Percentiles rank a stretch among this genome's conserved stretches.
Conservation (phyloP, 805 yeast species). For the Vanderwaltozyma verrucispora region DNA sequence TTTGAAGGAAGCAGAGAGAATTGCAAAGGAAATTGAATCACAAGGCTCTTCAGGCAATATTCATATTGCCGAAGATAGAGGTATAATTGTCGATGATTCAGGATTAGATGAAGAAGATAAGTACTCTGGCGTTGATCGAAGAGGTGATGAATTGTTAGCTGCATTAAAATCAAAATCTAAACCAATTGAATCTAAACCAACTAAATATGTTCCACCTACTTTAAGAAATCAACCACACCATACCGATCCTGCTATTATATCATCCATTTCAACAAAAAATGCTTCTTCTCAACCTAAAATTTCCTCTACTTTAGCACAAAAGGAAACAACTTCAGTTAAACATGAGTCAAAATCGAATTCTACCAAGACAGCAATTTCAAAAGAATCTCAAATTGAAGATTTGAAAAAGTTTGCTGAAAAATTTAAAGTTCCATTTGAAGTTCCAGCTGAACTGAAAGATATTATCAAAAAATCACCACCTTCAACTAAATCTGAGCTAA, state of each 20-base stretch:
- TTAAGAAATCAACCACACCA: slow-evolving; percentile 27
- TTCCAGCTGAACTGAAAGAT: slow-evolving; percentile 35
- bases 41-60: slow-evolving; percentile 53
- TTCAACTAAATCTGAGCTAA: no score
- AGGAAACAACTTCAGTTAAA: not conserved
- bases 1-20: slow-evolving; percentile 56
- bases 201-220: slow-evolving; percentile 28
- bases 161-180: slow-evolving; percentile 24
- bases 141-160: slow-evolving; percentile 28
- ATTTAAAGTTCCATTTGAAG: slow-evolving; percentile 58
- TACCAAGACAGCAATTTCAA: slow-evolving; percentile 6
- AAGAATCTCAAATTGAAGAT: slow-evolving; percentile 56
- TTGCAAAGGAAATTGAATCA: slow-evolving; percentile 77
- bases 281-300: not conserved
- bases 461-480: not conserved
- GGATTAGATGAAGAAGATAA: slow-evolving; percentile 94
- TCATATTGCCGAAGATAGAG: slow-evolving; percentile 91
- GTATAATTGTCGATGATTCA: slow-evolving; percentile 61
- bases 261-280: slow-evolving; percentile 16
- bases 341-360: not conserved
- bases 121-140: slow-evolving; percentile 81
- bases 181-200: slow-evolving; percentile 22
- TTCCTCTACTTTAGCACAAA: not conserved
- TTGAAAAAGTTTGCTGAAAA: slow-evolving; percentile 71
- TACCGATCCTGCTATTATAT: slow-evolving; percentile 27